Evolutionary conservation across 306 rosid genomes (phyloP).

Genomic region (Purshia tridentata): DNA sequence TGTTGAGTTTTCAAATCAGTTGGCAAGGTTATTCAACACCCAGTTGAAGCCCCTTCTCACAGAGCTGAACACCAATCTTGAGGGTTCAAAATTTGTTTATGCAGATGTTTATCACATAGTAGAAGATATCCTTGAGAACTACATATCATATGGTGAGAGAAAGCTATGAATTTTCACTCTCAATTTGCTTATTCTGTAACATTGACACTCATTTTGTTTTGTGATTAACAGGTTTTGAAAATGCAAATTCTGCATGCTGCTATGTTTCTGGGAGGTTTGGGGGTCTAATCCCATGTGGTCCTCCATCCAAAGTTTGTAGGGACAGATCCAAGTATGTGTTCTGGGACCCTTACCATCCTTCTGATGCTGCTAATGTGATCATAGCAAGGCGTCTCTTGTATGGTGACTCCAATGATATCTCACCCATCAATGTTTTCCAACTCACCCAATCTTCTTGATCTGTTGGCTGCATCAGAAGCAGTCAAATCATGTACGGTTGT

Average conservation of each 20-base stretch:
- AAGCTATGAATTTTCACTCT: not conserved
- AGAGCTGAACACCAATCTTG: slow-evolving; percentile 39
- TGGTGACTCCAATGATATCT: slow-evolving; percentile 44
- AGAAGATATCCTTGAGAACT: slow-evolving; percentile 51
- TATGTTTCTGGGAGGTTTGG: slow-evolving; percentile 55
- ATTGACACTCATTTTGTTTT: not conserved
- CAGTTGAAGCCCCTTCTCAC: slow-evolving; percentile 46
- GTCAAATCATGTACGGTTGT: not conserved
- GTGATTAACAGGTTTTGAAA: slow-evolving; percentile 52
- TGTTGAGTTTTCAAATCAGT: slow-evolving; percentile 44
- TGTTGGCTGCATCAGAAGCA: too few species aligned
- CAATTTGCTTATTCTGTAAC: not conserved
- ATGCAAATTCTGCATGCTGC: slow-evolving; percentile 58
- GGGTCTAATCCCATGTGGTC: slow-evolving; percentile 56
- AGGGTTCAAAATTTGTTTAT: slow-evolving; percentile 51
- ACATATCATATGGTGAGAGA: slow-evolving; percentile 42
- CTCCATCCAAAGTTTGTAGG: slow-evolving; percentile 48
- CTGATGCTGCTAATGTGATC: slow-evolving; percentile 55
- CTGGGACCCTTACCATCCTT: slow-evolving; percentile 73
- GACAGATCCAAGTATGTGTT: slow-evolving; percentile 62
- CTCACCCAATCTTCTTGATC: slow-evolving; percentile 40
- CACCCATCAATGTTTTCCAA: slow-evolving; percentile 51
- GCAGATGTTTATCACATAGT: slow-evolving; percentile 62
- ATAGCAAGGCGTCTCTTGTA: slow-evolving; percentile 47
- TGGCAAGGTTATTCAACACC: slow-evolving; percentile 49